A percentile compares a stretch with the other conserved stretches of the same genome.
phyloP scores from a whole-genome alignment of 2,329 filamentous ascomycete genomes.

The Pezicula rhizophila region DNA sequence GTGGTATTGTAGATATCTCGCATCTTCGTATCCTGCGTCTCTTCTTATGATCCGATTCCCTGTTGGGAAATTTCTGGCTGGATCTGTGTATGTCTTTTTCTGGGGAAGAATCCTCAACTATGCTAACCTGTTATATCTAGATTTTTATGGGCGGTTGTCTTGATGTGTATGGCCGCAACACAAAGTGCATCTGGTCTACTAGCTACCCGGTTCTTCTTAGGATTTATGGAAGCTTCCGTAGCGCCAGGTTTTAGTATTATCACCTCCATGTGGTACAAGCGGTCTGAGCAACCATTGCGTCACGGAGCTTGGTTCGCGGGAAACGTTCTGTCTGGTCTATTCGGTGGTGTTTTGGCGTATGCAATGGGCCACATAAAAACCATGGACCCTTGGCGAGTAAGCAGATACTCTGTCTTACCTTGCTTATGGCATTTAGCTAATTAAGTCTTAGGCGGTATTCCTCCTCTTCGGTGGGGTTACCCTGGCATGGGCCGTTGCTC shows the following conservation, averaged over 20 bases:
- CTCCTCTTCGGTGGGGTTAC: slow-evolving; percentile 18
- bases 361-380: slow-evolving; percentile 22
- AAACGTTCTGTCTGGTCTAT: slow-evolving; percentile 25
- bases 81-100: background rate
- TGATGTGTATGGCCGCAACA: slow-evolving; percentile 11
- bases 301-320: slow-evolving; percentile 8
- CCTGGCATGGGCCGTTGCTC: slow-evolving; percentile 27
- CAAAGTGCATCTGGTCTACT: slow-evolving; percentile 13
- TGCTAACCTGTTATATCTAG: background rate
- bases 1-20: background rate
- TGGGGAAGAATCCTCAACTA: background rate
- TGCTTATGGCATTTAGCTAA: slow-evolving; percentile 1
- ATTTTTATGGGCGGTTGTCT: slow-evolving; percentile 8
- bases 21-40: background rate
- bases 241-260: slow-evolving; percentile 28
- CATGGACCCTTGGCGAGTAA: slow-evolving; percentile 16
- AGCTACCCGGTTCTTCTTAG: slow-evolving; percentile 23
- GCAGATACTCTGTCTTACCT: background rate
- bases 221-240: slow-evolving; percentile 21
- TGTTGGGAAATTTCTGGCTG: slow-evolving; percentile 1
- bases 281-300: slow-evolving; percentile 27
- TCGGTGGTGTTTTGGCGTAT: slow-evolving; percentile 29
- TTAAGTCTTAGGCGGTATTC: slow-evolving; percentile 6
- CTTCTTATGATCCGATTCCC: slow-evolving; percentile 3
- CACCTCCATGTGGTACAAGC: slow-evolving; percentile 29